phyloP scores from a whole-genome alignment of 2,329 filamentous ascomycete species.

The Cladosporium sp. region DNA sequence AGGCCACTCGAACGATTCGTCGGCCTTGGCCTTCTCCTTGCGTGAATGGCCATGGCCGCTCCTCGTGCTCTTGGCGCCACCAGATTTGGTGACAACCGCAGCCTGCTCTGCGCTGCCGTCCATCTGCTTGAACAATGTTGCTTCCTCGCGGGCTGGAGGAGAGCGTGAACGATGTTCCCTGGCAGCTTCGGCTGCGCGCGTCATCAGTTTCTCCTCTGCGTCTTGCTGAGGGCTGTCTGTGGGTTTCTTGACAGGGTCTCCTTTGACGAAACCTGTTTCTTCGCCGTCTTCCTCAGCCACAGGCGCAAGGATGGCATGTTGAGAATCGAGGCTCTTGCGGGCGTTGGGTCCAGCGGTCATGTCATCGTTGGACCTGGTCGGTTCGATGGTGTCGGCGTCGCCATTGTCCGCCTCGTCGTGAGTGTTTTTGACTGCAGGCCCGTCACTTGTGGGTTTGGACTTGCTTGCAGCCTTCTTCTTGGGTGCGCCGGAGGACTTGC shows the following conservation, averaged over 20 bases:
- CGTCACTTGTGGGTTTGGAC: neutral
- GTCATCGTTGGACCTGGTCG: neutral
- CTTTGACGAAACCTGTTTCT: slow-evolving; percentile 20
- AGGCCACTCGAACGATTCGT: slow-evolving; percentile 36
- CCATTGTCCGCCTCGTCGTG: neutral
- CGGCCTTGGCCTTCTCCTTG: slow-evolving; percentile 4
- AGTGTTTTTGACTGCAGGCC: neutral
- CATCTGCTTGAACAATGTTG: neutral
- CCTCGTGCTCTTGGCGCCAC: slow-evolving; percentile 21
- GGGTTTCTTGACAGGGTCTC: slow-evolving; percentile 28
- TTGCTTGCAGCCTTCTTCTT: slow-evolving; percentile 20
- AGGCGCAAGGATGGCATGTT: slow-evolving; percentile 31
- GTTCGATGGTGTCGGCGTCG: slow-evolving; percentile 27
- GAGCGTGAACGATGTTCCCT: slow-evolving; percentile 22
- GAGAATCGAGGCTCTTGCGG: slow-evolving; percentile 30
- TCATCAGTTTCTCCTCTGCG: slow-evolving; percentile 26
- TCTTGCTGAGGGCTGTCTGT: slow-evolving; percentile 22
- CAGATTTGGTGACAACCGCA: slow-evolving; percentile 21
- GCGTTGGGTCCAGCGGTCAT: neutral
- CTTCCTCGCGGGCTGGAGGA: neutral
- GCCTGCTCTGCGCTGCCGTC: slow-evolving; percentile 23
- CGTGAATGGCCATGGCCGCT: neutral
- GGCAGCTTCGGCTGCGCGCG: slow-evolving; percentile 28
- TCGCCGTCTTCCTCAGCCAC: slow-evolving; percentile 38
- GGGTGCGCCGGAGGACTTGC: slow-evolving; percentile 29